phyloP scores from a whole-genome alignment of 2,329 filamentous ascomycete genomes.

The Penicillium frequentans region DNA sequence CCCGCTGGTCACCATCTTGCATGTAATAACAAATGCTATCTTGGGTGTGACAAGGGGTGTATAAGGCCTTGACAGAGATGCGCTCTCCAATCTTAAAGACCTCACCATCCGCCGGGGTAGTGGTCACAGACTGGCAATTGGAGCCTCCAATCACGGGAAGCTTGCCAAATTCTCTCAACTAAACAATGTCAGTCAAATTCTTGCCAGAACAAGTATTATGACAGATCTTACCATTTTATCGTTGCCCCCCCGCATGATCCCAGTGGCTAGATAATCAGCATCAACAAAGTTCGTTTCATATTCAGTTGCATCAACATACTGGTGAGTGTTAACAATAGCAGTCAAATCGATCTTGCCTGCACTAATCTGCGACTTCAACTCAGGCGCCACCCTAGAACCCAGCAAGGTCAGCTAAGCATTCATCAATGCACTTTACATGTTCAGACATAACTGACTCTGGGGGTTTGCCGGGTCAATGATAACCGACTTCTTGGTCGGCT shows the following conservation, averaged over 20 bases:
- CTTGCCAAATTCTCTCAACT: constrained; percentile 60
- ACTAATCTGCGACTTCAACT: constrained; percentile 71
- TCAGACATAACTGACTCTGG: constrained; percentile 43
- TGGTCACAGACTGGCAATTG: constrained; percentile 77
- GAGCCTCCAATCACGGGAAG: constrained; percentile 84
- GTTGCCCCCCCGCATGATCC: constrained; percentile 92
- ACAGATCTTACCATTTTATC: constrained; percentile 64
- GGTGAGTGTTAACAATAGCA: constrained; percentile 93
- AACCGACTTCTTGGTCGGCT: constrained; percentile 50
- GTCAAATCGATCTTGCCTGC: constrained; percentile 75
- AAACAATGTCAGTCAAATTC: background rate
- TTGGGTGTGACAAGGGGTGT: constrained; percentile 97
- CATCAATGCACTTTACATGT: background rate
- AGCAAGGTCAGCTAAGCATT: background rate
- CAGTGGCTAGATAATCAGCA: constrained; percentile 64
- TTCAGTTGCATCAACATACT: constrained; percentile 59
- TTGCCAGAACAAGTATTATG: background rate
- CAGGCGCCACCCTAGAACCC: constrained; percentile 57
- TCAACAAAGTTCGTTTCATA: background rate
- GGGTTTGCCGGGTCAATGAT: constrained; percentile 55
- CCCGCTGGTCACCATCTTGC: constrained; percentile 71
- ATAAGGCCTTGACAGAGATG: constrained; percentile 81
- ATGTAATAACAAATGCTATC: constrained; percentile 96
- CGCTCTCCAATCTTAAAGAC: constrained; percentile 76
- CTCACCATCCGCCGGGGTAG: constrained; percentile 72